Base-by-base conservation (phyloP, 1,139 yeast species). In the Saccharomyces pastorianus region DNA sequence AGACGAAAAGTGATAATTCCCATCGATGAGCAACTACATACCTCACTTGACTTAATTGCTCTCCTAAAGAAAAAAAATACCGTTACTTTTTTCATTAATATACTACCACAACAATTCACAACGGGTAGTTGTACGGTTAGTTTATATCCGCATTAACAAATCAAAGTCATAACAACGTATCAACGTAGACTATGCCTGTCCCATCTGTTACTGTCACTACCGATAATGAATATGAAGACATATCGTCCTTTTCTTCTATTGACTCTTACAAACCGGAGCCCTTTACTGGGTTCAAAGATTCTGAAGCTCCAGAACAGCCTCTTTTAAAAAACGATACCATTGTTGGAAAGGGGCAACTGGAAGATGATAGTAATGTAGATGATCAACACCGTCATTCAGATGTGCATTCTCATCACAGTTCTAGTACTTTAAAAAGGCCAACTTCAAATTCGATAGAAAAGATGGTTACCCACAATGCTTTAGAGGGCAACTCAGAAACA, bases 241-340 rank as follows among this genome's bases (percentile, higher is more conserved):
- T 64, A 6, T 64, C 67, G 14, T 64, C 67, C 1, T 63, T 64
- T 32, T 62, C 65, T 2, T 63, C 67, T 1, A 54, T 61, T 23
- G 65, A 64, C 52, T 64, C 67, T 4, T 64, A 61, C 34, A 56
- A 60, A 47, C 66, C 66, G n/a, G 62, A 64, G 51, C 63, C 63
- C 13, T 64, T 64, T 47, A 57, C 56, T 13, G 66, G 67, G 23
- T 32, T 49, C 9, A 47, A 47, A n/a, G 54, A 48, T 13, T 46
- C 28, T 26, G 23, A 46, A 14, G n/a, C 28, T 46, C 50, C 44
- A 14, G 48, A 32, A 29, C 34, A 32, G 9, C 44, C 47, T 34
- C 28, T 29, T 20, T 32, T 42, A 6, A 46, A 27, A 9, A 49
- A 34, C 6, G 25, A 29, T 34, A 52, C 52, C 9, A 52, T 55